Evolutionary conservation across 2,329 filamentous ascomycete genomes (phyloP).

Genomic region (Trichoderma citrinoviride): DNA sequence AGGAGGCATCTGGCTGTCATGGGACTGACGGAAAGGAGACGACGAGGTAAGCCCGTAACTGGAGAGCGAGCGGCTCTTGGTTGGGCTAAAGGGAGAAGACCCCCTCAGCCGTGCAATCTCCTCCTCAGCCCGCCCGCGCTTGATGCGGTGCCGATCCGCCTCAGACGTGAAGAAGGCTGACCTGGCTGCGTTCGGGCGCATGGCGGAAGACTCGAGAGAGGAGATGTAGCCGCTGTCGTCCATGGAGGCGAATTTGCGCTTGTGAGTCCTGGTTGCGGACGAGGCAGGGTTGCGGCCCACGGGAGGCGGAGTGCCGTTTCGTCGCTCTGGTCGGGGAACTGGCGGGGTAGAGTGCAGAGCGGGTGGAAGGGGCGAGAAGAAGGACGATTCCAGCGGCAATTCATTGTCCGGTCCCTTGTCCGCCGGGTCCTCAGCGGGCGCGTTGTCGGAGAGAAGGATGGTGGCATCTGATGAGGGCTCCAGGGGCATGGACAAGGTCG

Average conservation of each 20-base stretch:
- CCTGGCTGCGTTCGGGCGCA: constrained; percentile 66
- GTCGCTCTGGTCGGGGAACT: constrained; percentile 58
- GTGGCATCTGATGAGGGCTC: constrained; percentile 77
- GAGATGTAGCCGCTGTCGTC: constrained; percentile 97
- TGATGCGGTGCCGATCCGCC: constrained; percentile 73
- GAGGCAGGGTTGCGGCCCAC: constrained; percentile 58
- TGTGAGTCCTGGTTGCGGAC: constrained; percentile 65
- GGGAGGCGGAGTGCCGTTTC: constrained; percentile 74
- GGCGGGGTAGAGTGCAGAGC: constrained; percentile 90
- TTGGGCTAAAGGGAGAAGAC: constrained; percentile 90
- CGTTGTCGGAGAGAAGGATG: constrained; percentile 67
- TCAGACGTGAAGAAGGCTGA: constrained; percentile 71
- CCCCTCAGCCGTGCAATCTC: constrained; percentile 91
- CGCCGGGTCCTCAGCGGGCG: constrained; percentile 49
- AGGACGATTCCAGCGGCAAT: constrained; percentile 44
- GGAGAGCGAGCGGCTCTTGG: constrained; percentile 59
- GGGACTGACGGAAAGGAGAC: constrained; percentile 60
- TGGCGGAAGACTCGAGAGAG: constrained; percentile 85
- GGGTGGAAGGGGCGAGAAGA: constrained; percentile 67
- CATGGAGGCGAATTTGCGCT: constrained; percentile 75
- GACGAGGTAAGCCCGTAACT: constrained; percentile 58
- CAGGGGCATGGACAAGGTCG: constrained; percentile 41
- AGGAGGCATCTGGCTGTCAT: constrained; percentile 62
- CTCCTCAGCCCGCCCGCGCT: constrained; percentile 88
- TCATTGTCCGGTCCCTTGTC: constrained; percentile 46